Percentiles rank a stretch among this genome's conserved stretches.
Conservation (phyloP, 306 rosid species). For the Malus asiatica region DNA sequence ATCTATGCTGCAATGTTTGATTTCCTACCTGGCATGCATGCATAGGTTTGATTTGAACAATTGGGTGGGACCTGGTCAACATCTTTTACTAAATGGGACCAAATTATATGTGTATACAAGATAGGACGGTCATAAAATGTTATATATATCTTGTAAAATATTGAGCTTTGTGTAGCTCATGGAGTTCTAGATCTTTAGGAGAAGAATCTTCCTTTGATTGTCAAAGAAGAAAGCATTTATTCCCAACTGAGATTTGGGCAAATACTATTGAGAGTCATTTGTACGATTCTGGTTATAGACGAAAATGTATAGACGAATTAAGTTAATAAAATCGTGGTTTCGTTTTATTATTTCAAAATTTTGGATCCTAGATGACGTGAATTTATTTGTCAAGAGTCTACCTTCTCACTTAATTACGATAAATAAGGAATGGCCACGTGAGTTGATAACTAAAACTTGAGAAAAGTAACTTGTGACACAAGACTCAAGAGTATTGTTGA, state of each 20-base stretch:
- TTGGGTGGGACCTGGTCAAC: constrained; percentile 34
- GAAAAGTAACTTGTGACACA: not conserved
- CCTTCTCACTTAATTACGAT: too few relatives aligned
- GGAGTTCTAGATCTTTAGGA: constrained; percentile 30
- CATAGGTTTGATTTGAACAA: constrained; percentile 20
- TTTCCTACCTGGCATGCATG: constrained; percentile 26
- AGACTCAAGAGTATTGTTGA: too few relatives aligned
- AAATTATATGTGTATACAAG: constrained; percentile 3
- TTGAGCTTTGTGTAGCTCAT: constrained; percentile 17
- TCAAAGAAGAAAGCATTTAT: constrained; percentile 87
- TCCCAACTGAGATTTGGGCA: constrained; percentile 38
- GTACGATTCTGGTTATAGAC: not conserved
- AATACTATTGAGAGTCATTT: not conserved
- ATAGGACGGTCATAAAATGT: constrained; percentile 17
- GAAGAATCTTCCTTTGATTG: constrained; percentile 73
- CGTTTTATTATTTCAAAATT: not conserved
- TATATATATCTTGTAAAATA: constrained; percentile 6
- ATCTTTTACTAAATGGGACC: constrained; percentile 29
- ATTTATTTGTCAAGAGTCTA: not conserved
- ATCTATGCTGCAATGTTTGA: constrained; percentile 19
- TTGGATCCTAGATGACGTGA: not conserved
- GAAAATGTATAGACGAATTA: too few relatives aligned
- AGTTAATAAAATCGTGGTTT: not conserved
- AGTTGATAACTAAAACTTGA: too few relatives aligned
- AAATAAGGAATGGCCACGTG: not conserved